Percentiles rank a stretch among this genome's conserved stretches.
These are phyloP conservation scores for Trichosporon asahii DNA, from an alignment of 1,284 basidiomycete species.

Conservation along the genomic window DNA sequence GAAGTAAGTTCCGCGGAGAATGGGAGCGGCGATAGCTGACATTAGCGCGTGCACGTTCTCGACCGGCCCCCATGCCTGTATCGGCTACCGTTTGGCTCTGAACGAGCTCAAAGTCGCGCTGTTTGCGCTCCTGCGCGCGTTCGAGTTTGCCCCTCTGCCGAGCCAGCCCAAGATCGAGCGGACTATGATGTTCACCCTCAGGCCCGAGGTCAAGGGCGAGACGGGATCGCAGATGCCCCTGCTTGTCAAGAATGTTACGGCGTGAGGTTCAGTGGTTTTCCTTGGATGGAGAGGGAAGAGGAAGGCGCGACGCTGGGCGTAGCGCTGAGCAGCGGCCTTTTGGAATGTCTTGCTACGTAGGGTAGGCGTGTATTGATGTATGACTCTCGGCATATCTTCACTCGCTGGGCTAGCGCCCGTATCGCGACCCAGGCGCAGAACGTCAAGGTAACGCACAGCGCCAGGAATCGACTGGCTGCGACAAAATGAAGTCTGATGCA, in stretches of 20 bases:
- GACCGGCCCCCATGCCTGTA: background rate
- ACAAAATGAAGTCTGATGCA: background rate
- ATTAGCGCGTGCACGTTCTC: background rate
- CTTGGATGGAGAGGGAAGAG: too few species aligned
- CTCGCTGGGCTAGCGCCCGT: too few species aligned
- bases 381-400: too few species aligned
- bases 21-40: background rate
- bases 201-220: background rate
- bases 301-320: too few species aligned
- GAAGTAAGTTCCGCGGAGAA: background rate
- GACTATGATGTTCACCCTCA: slow-evolving; percentile 29
- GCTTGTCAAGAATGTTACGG: background rate
- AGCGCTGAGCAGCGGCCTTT: too few species aligned
- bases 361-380: too few species aligned
- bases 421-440: too few species aligned
- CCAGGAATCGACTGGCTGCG: too few species aligned
- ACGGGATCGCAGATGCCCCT: background rate
- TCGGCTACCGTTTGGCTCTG: slow-evolving; percentile 5
- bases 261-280: too few species aligned
- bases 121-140: background rate
- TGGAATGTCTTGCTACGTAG: too few species aligned
- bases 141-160: slow-evolving; percentile 56
- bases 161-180: slow-evolving; percentile 39
- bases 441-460: too few species aligned
- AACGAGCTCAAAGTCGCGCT: background rate